A percentile compares a stretch with the other conserved stretches of the same genome.
Evolutionary conservation across 1,284 basidiomycete species (phyloP).

Genomic region (Fomitopsis betulina): DNA sequence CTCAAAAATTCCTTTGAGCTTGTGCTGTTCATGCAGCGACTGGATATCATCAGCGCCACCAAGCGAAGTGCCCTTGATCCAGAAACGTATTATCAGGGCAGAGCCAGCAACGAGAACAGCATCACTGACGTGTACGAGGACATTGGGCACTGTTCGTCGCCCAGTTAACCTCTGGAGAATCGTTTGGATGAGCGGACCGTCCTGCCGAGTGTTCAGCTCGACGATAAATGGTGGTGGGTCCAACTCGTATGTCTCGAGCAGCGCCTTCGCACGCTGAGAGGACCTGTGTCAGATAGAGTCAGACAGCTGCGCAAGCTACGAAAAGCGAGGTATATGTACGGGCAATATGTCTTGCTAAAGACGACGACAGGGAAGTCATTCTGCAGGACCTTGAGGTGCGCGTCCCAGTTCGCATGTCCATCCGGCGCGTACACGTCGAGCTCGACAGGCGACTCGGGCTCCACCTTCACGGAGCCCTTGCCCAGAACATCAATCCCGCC

Average conservation of each 20-base stretch:
- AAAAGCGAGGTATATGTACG: conserved; percentile 31
- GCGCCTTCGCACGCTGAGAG: conserved; percentile 64
- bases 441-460: conserved; percentile 41
- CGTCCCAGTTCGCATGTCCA: conserved; percentile 42
- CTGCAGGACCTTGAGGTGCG: conserved; percentile 40
- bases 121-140: conserved; percentile 41
- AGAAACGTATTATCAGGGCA: neutral
- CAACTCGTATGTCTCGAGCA: conserved; percentile 63
- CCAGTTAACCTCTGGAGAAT: conserved; percentile 64
- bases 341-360: conserved; percentile 83
- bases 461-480: conserved; percentile 24
- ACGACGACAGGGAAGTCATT: conserved; percentile 63
- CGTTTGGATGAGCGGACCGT: conserved; percentile 58
- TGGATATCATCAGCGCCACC: conserved; percentile 71
- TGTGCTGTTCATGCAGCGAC: conserved; percentile 41
- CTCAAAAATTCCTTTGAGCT: conserved; percentile 40
- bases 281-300: conserved; percentile 36
- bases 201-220: conserved; percentile 73
- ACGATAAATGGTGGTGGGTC: conserved; percentile 65
- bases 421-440: conserved; percentile 47
- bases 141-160: conserved; percentile 71
- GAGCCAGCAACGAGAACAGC: neutral
- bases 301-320: neutral
- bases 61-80: conserved; percentile 48
- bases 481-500: conserved; percentile 28